Conservation (phyloP, 495 filamentous ascomycete genomes). For the Tricharina praecox region DNA sequence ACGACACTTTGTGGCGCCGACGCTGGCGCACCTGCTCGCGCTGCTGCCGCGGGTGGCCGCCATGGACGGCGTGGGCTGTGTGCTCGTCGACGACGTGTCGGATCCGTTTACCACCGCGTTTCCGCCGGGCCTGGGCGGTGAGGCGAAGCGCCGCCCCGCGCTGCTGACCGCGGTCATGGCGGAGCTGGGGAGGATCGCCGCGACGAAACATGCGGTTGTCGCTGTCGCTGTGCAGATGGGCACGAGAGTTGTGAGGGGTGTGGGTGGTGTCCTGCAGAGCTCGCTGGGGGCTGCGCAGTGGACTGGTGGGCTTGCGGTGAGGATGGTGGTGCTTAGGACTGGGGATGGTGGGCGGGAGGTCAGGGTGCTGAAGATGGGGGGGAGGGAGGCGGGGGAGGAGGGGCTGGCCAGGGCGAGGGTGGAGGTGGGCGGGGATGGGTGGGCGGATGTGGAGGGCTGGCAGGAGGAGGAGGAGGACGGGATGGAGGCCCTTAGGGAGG, state of each 20-base stretch:
- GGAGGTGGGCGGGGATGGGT: conserved; percentile 38
- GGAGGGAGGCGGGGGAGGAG: conserved; percentile 32
- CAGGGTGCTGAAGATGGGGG: conserved; percentile 1
- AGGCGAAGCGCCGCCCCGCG: conserved; percentile 12
- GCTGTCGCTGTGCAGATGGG: conserved; percentile 21
- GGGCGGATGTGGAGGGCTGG: conserved; percentile 30
- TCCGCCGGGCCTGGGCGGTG: conserved; percentile 28
- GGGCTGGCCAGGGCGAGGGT: conserved; percentile 30
- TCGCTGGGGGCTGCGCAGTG: conserved; percentile 5
- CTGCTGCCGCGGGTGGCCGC: conserved; percentile 46
- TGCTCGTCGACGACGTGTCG: conserved; percentile 57
- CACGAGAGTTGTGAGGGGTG: conserved; percentile 14
- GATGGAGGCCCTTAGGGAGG: conserved; percentile 34
- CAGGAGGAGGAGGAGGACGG: conserved; percentile 43
- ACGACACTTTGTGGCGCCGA: conserved; percentile 28
- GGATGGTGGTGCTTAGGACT: neutral
- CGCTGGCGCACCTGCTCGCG: conserved; percentile 60
- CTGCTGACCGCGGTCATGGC: conserved; percentile 27
- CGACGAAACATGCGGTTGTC: conserved; percentile 33
- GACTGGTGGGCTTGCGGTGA: neutral
- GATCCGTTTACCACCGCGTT: conserved; percentile 59
- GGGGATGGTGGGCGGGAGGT: neutral
- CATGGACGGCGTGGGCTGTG: conserved; percentile 40
- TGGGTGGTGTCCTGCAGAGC: conserved; percentile 14
- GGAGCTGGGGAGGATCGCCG: conserved; percentile 48